Base-by-base conservation (phyloP, 2,329 filamentous ascomycete genomes). In the Hypoxylon sp. region DNA sequence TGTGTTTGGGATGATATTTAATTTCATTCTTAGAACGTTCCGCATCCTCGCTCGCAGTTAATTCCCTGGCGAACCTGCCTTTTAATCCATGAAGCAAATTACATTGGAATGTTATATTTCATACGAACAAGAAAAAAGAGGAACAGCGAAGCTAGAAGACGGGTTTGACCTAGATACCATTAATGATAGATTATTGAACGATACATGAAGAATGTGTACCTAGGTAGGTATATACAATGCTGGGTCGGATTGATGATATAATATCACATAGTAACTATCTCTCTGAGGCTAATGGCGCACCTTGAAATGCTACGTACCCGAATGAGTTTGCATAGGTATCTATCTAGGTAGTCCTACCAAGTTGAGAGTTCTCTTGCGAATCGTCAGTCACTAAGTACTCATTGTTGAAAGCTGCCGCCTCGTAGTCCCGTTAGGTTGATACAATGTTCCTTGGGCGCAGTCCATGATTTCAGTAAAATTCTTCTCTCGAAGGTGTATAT, bases 1-100 rank as follows among this genome's bases (percentile, higher is more conserved):
- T 6, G 78, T 80, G 3, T 80, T 81, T 41, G 81, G 74, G 2
- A 71, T 87, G 61, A 41, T 84, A 10, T 82, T 82, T 71, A 81
- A 78, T 23, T 63, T 79, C 23, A 50, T 80, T 13, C 61, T 76
- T 2, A 79, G 76, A 67, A 36, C 41, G 19, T 2, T 74, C 11
- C 67, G 62, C 25, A 9, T 30, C 2, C 50, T 72, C 9, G 50
- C 49, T n/a, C 65, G 67, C 21, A 11, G 30, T 56, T 70, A 65
- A 49, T 38, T 6, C 19, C n/a, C 23, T n/a, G 10, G 11, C 38
- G 2, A 17, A 2, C 10, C 9, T 23, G 21, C 32, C 50, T 38
- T 17, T 14, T 41, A 13, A 9, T 11, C 7, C 9, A 19, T 21
- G n/a, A 14, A 14, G 52, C 19, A 17, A 41, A 36, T 14, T 28